Evolutionary conservation across 2,329 filamentous ascomycete genomes (phyloP).

Genomic region (Aspergillus pseudotamarii): DNA sequence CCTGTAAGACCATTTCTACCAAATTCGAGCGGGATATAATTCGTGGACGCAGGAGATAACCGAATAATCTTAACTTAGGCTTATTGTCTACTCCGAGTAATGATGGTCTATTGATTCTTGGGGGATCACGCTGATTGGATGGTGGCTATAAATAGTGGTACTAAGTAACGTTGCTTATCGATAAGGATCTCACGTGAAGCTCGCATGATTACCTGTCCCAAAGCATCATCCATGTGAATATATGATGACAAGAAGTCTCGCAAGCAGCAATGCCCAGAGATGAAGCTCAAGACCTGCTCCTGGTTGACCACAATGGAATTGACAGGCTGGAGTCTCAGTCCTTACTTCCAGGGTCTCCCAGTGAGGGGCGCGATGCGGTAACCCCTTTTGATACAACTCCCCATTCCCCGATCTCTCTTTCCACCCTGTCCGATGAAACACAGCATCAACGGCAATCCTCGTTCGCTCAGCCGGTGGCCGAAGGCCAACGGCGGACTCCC

Average conservation of each 20-base stretch:
- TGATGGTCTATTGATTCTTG: background rate
- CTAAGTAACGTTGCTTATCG: constrained; percentile 19
- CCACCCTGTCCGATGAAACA: constrained; percentile 20
- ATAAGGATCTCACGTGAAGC: constrained; percentile 26
- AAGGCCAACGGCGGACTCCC: constrained; percentile 52
- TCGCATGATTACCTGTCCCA: constrained; percentile 26
- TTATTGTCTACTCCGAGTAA: constrained; percentile 7
- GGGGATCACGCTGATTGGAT: background rate
- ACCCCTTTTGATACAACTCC: constrained; percentile 25
- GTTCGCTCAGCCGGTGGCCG: constrained; percentile 41
- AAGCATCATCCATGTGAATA: constrained; percentile 19
- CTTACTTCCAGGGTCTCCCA: constrained; percentile 34
- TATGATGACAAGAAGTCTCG: constrained; percentile 21
- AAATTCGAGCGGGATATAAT: background rate
- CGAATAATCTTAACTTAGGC: background rate
- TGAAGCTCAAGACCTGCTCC: constrained; percentile 38
- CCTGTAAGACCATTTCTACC: background rate
- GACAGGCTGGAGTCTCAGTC: constrained; percentile 36
- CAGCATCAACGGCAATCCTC: constrained; percentile 45
- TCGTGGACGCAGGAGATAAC: background rate
- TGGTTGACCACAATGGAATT: constrained; percentile 34
- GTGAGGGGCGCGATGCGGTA: constrained; percentile 32
- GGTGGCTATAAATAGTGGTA: background rate
- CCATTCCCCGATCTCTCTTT: constrained; percentile 24
- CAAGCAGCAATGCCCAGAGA: constrained; percentile 46